Base-by-base conservation (phyloP, 202 grass and related monocot species). In the Cymbopogon flexuosus region DNA sequence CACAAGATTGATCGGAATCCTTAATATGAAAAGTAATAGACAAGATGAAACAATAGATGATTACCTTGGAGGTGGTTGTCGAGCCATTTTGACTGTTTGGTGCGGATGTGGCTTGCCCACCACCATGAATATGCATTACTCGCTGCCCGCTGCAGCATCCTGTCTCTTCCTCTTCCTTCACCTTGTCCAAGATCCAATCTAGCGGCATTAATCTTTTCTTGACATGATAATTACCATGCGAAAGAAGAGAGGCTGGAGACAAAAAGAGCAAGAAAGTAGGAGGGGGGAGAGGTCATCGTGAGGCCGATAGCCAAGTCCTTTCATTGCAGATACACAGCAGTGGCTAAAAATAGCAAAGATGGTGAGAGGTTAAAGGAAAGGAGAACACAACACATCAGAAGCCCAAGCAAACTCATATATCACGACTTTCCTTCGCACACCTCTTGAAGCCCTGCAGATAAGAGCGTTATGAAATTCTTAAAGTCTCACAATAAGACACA, bases 21-120 rank as follows among this genome's bases (percentile, higher is more conserved):
- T 67, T 11, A 46, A 87, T 64, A 41, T 23, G 39, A 85, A 80
- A 49, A 8, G 29, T 75, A 65, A 57, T 60, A 42, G 0, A 40
- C 60, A 56, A 79, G 45, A 68, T 70, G 9, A 18, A 63, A 73
- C 16, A 56, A 82, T 33, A 47, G 29, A 35, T 11, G 40, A 12
- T 79, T 62, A 94, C 91, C 94, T 89, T 94, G 91, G 66, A 97
- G 94, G 71, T 97, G 82, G 80, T 73, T 82, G 85, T 97, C 91
- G 46, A 97, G 94, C 94, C 94, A 97, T 97, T 94, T 97, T 69
- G 94, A 94, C 46, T 97, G 94, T 72, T 97, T 97, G 67, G 94
- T 97, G 29, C 94, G 89, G 74, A 97, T 88, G 77, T 97, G 94
- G 91, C 94, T 97, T 43, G 94, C 94, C 94, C 94, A 97, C 89